Conservation (phyloP, 1,139 yeast genomes). For the Geotrichum histeridarum region DNA sequence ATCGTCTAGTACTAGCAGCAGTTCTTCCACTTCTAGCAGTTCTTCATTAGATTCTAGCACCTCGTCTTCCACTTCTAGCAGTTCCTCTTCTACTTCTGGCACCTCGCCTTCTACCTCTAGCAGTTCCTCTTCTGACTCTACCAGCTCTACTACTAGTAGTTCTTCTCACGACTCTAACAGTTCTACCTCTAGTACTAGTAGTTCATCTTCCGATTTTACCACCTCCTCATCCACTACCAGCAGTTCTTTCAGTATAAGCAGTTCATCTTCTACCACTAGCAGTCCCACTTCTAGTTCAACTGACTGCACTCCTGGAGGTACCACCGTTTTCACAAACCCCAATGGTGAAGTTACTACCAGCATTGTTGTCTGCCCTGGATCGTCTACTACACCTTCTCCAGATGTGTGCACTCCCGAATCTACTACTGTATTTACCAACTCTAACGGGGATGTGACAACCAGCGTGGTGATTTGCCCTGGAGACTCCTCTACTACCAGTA, state of each 20-base stretch:
- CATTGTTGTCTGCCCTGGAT: conserved; percentile 4
- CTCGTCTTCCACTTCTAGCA: background rate
- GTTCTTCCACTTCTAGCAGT: background rate
- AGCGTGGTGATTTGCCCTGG: too few relatives aligned
- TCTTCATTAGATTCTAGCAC: background rate
- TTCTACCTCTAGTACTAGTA: background rate
- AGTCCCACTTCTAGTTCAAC: too few relatives aligned
- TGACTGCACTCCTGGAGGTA: background rate
- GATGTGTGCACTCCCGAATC: background rate
- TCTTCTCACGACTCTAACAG: background rate
- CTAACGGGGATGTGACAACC: too few relatives aligned
- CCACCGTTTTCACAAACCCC: background rate
- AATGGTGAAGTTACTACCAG: conserved; percentile 7
- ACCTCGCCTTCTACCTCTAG: background rate
- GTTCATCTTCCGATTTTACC: too few relatives aligned
- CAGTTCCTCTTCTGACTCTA: background rate
- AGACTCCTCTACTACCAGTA: too few relatives aligned
- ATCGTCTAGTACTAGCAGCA: conserved; percentile 2
- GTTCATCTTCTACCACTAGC: too few relatives aligned
- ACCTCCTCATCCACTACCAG: too few relatives aligned
- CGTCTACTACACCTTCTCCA: conserved; percentile 13
- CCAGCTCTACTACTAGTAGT: background rate
- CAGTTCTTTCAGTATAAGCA: too few relatives aligned
- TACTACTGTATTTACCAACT: background rate
- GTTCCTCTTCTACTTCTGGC: background rate